Evolutionary conservation across 2,329 filamentous ascomycete genomes (phyloP).

Genomic region (Aspergillus tanneri): DNA sequence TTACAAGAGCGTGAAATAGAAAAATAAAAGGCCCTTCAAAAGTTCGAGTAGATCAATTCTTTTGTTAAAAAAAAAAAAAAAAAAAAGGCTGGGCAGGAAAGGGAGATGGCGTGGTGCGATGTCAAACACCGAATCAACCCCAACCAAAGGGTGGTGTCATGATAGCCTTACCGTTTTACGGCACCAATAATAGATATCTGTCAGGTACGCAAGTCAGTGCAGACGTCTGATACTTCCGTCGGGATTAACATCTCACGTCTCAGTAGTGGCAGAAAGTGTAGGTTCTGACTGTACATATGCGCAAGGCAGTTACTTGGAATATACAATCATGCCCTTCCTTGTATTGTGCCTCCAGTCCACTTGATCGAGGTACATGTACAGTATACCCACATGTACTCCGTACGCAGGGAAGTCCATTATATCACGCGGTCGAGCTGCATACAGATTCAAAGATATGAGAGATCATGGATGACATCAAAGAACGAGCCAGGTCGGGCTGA

Average conservation of each 20-base stretch:
- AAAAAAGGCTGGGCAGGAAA: neutral
- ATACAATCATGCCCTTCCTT: neutral
- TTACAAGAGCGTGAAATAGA: too few relatives aligned
- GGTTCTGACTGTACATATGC: neutral
- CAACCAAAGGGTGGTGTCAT: constrained; percentile 5
- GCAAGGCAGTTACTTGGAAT: neutral
- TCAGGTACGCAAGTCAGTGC: constrained; percentile 21
- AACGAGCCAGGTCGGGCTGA: too few relatives aligned
- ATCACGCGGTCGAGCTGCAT: neutral
- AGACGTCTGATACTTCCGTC: constrained; percentile 11
- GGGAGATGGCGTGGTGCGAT: constrained; percentile 8
- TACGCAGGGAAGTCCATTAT: neutral
- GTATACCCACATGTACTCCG: neutral
- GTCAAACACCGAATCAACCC: constrained; percentile 3
- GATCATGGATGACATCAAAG: neutral
- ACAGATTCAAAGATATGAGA: neutral
- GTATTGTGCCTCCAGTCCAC: too few relatives aligned
- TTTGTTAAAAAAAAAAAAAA: neutral
- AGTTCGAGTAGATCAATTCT: neutral
- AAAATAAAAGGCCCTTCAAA: too few relatives aligned
- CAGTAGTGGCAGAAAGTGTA: neutral
- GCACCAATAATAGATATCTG: constrained; percentile 20
- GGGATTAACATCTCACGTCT: constrained; percentile 7
- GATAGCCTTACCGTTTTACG: constrained; percentile 17
- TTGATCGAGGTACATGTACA: too few relatives aligned